Conservation (phyloP, 106 monocot species). For the Alisma plantagoaquatica region DNA sequence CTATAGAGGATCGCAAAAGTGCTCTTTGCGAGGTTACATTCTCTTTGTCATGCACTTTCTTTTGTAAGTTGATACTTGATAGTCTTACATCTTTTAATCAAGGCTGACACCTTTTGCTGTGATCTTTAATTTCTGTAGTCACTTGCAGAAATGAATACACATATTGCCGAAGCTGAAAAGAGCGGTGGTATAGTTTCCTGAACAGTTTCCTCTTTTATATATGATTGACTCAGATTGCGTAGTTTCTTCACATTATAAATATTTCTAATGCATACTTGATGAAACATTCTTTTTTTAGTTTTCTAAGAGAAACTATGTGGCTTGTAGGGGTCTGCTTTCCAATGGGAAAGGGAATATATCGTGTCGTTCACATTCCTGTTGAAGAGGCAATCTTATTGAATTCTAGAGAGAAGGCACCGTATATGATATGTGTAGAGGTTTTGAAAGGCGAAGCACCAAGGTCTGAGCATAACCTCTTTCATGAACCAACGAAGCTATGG, state of each 20-base stretch:
- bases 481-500: too few species aligned
- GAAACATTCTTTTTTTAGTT: not conserved
- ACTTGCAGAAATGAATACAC: slow-evolving; percentile 76
- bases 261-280: not conserved
- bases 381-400: slow-evolving; percentile 95
- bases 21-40: slow-evolving; percentile 76
- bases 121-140: slow-evolving; percentile 32
- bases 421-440: slow-evolving; percentile 93
- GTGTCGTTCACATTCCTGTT: slow-evolving; percentile 86
- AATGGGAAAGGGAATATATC: slow-evolving; percentile 98
- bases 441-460: slow-evolving; percentile 84
- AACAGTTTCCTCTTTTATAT: not conserved
- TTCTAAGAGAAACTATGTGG: not conserved
- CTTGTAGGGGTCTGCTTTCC: slow-evolving; percentile 89
- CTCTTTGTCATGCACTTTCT: not conserved
- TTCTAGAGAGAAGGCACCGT: slow-evolving; percentile 98
- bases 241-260: not conserved
- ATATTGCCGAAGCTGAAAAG: slow-evolving; percentile 57
- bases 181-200: slow-evolving; percentile 60
- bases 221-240: not conserved
- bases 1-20: slow-evolving; percentile 93
- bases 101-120: too few species aligned
- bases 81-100: too few species aligned
- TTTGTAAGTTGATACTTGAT: too few species aligned
- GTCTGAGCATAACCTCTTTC: slow-evolving; percentile 23